These are phyloP conservation scores for Nectriaceae sp. DNA, from an alignment of 2,329 filamentous ascomycete species.

Conservation along the genomic window DNA sequence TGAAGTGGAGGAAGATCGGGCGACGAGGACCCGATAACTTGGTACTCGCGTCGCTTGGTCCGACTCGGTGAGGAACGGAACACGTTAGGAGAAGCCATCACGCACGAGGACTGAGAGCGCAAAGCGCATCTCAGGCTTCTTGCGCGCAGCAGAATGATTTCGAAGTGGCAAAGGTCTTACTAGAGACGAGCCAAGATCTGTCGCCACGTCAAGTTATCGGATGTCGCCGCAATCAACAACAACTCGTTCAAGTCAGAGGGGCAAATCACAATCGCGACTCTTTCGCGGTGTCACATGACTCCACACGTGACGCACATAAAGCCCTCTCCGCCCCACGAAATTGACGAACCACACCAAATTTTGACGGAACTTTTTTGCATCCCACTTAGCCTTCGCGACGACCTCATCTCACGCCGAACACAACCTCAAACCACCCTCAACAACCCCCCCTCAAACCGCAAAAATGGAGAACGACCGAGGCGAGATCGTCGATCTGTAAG, in stretches of 20 bases:
- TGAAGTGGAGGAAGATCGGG: conserved; percentile 56
- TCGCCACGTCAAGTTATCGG: neutral
- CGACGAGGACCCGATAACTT: conserved; percentile 48
- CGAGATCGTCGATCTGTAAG: conserved; percentile 98
- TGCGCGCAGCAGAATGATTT: conserved; percentile 32
- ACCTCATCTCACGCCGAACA: conserved; percentile 32
- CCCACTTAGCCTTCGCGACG: conserved; percentile 33
- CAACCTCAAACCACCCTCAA: conserved; percentile 32
- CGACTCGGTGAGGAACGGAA: conserved; percentile 34
- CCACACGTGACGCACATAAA: conserved; percentile 37
- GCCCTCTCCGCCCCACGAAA: conserved; percentile 41
- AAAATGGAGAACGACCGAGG: conserved; percentile 99
- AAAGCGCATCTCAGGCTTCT: conserved; percentile 45
- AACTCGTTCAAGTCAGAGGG: conserved; percentile 1
- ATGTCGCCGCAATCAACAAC: conserved; percentile 6
- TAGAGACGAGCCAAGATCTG: neutral
- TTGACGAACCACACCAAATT: conserved; percentile 38
- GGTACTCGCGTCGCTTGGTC: conserved; percentile 33
- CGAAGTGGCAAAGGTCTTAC: conserved; percentile 5
- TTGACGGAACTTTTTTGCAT: conserved; percentile 29
- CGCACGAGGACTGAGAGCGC: conserved; percentile 41
- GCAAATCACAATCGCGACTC: conserved; percentile 26
- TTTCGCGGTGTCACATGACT: conserved; percentile 38
- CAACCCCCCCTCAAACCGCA: conserved; percentile 38
- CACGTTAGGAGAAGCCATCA: conserved; percentile 37